A percentile compares a stretch with the other conserved stretches of the same genome.
Evolutionary conservation across 2,329 filamentous ascomycete genomes (phyloP).

Genomic region (Parastagonospora avenae): DNA sequence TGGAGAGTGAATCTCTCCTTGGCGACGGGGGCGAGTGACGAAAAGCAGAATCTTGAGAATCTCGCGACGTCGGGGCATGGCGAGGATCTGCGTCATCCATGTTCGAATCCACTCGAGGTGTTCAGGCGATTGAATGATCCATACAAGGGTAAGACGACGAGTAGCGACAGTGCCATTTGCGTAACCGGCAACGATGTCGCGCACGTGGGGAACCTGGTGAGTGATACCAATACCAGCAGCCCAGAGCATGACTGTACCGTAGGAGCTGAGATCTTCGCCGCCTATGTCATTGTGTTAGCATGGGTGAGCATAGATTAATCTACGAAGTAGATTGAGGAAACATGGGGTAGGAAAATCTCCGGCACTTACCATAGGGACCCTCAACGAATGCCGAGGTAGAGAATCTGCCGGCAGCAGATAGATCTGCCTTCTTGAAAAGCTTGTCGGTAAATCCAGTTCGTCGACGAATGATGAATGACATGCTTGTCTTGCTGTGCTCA

Average conservation of each 20-base stretch:
- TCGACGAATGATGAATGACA: conserved; percentile 85
- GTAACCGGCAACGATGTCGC: conserved; percentile 63
- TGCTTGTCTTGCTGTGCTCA: conserved; percentile 58
- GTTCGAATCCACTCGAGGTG: conserved; percentile 92
- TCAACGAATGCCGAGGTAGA: conserved; percentile 77
- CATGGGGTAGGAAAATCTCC: conserved; percentile 30
- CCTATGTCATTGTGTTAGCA: conserved; percentile 51
- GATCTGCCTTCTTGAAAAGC: conserved; percentile 72
- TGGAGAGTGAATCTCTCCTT: conserved; percentile 74
- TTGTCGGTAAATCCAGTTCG: conserved; percentile 87
- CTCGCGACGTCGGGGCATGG: conserved; percentile 79
- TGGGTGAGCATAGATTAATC: conserved; percentile 26
- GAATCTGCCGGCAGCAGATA: conserved; percentile 59
- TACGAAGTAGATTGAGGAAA: conserved; percentile 28
- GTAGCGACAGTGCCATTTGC: conserved; percentile 77
- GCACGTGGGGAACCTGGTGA: conserved; percentile 88
- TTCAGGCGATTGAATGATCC: conserved; percentile 89
- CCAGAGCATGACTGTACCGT: conserved; percentile 88
- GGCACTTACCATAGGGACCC: conserved; percentile 72
- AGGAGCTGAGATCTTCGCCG: conserved; percentile 85
- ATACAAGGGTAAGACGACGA: conserved; percentile 80
- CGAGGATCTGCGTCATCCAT: conserved; percentile 86
- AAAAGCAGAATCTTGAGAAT: conserved; percentile 87
- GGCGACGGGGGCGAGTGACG: conserved; percentile 85
- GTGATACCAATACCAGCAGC: conserved; percentile 95